Conservation (phyloP, 257 asterid genomes). For the Rehmannia glutinosa region DNA sequence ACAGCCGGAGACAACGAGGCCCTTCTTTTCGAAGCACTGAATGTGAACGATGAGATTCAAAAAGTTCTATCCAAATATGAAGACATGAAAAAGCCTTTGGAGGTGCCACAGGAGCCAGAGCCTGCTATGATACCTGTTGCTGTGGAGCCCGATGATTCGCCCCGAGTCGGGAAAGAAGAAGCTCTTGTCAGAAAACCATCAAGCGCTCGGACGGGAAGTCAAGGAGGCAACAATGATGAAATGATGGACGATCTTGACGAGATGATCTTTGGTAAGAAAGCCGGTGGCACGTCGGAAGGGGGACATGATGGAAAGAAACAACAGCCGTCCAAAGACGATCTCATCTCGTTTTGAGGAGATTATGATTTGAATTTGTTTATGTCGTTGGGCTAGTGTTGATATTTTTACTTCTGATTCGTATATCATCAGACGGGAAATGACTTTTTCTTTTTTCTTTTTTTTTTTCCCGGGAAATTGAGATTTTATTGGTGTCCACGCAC, state of each 20-base stretch:
- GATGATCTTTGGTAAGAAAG: slow-evolving; percentile 92
- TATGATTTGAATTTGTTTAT: slow-evolving; percentile 15
- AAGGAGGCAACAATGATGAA: slow-evolving; percentile 59
- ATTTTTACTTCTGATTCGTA: slow-evolving; percentile 15
- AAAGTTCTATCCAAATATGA: slow-evolving; percentile 77
- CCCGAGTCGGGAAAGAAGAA: slow-evolving; percentile 60
- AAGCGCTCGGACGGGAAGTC: slow-evolving; percentile 39
- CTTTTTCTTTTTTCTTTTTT: background rate
- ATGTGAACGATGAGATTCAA: slow-evolving; percentile 85
- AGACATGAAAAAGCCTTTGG: slow-evolving; percentile 64
- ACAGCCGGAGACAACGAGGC: slow-evolving; percentile 90
- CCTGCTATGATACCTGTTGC: slow-evolving; percentile 96
- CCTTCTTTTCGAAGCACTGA: slow-evolving; percentile 88
- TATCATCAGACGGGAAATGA: background rate
- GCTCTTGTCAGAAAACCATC: slow-evolving; percentile 54
- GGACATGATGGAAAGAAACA: slow-evolving; percentile 51
- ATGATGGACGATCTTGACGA: slow-evolving; percentile 97
- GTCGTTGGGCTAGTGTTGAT: slow-evolving; percentile 15
- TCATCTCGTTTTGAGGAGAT: slow-evolving; percentile 53
- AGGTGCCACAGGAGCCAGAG: slow-evolving; percentile 55
- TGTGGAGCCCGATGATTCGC: slow-evolving; percentile 78
- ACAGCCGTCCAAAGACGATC: slow-evolving; percentile 72
- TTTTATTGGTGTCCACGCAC: slow-evolving; percentile 2
- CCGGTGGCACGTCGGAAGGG: slow-evolving; percentile 54
- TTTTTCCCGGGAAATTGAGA: background rate